phyloP scores from a whole-genome alignment of 1,284 basidiomycete genomes.

The Melampsora larici-populina region DNA sequence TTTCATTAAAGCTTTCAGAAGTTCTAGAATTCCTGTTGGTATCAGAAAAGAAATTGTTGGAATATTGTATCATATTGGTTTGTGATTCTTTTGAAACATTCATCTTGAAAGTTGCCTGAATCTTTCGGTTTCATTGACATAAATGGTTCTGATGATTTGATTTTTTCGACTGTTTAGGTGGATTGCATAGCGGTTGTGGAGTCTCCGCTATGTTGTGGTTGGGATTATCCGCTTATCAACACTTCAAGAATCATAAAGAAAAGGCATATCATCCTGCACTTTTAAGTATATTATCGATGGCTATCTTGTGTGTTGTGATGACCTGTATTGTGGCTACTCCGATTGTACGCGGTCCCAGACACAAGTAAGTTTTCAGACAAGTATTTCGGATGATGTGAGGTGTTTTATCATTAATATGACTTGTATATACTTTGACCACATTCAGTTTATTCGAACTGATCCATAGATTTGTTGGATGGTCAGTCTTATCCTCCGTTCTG shows the following conservation, averaged over 20 bases:
- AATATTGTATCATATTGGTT: constrained; percentile 11
- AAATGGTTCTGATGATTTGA: not conserved
- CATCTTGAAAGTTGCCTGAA: too few relatives aligned
- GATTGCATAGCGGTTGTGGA: constrained; percentile 35
- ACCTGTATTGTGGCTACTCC: constrained; percentile 19
- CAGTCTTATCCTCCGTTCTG: not conserved
- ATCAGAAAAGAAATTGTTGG: not conserved
- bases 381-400: too few relatives aligned
- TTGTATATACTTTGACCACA: not conserved
- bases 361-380: constrained; percentile 6
- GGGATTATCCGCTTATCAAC: not conserved
- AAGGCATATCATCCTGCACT: not conserved
- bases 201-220: constrained; percentile 19
- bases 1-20: not conserved
- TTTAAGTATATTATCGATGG: not conserved
- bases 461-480: constrained; percentile 42
- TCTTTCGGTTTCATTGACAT: too few relatives aligned
- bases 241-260: not conserved
- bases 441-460: constrained; percentile 24
- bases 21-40: not conserved
- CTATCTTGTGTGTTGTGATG: not conserved
- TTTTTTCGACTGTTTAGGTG: constrained; percentile 1
- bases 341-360: not conserved
- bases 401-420: too few relatives aligned
- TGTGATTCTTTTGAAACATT: not conserved